Base-by-base conservation (phyloP, 1,284 basidiomycete species). In the Xerocomus nothofagi region DNA sequence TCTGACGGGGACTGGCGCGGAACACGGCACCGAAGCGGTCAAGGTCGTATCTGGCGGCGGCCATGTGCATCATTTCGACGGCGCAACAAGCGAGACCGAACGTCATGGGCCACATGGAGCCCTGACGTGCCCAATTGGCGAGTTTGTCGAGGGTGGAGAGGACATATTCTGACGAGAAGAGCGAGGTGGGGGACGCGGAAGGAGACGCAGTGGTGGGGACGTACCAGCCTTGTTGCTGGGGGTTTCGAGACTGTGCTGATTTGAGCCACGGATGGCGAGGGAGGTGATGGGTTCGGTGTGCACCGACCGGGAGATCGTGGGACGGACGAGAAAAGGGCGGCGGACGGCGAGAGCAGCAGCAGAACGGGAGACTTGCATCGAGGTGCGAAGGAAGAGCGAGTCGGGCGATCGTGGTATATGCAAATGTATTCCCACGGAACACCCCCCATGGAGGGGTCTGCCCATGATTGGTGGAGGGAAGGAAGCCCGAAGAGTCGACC, bases 31-130 rank as follows among this genome's bases (percentile, higher is more conserved):
- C 97, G 36, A 99, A 78, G 61, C 97, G 85, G 73, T 99, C 97
- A 73, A 99, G 97, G 72, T 99, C 97, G 72, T 99, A 99, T 55
- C 97, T 86, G 14, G 97, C 93, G 36, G 96, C 95, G 47, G 97
- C 97, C 91, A 97, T 93, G 75, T 97, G 94, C 93, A 96, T 96
- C 92, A 96, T 96, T 77, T 99, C 96, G 38, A 99, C 95, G 49
- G 96, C 97, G 71, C 96, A 99, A 73, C 96, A 99, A 4, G 97
- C 96, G 48, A 99, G 84, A 90, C 91, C 90, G 70, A 93, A 98
- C 40, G 95, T 98, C 94, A 99, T 97, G 37, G 97, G 97, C 97
- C 97, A 99, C 86, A 98, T 96, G 27, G 93, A 97, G 50, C 96
- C 88, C 73, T 98, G 95, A 51, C 96, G 80, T 14, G 89, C 95